Percentiles rank a stretch among this genome's conserved stretches.
These are phyloP conservation scores for Gossypium aridum DNA, from an alignment of 441 rosid species.

Conservation along the genomic window DNA sequence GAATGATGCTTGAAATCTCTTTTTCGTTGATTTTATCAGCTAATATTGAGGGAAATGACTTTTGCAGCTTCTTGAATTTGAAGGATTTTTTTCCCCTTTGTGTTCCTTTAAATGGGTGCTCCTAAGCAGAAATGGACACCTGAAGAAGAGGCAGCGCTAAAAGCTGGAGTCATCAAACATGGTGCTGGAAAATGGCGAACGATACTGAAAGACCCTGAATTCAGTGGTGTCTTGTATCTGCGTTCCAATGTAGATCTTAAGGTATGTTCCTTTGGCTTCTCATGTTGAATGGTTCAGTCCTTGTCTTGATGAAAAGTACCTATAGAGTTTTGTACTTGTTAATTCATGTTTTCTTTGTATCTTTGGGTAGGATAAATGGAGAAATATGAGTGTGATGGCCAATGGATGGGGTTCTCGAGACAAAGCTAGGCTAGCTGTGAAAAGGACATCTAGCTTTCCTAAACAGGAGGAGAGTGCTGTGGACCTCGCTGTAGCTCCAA, in stretches of 20 bases:
- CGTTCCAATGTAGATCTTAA: conserved; percentile 97
- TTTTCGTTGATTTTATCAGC: neutral
- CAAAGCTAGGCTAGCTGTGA: conserved; percentile 62
- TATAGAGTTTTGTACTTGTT: neutral
- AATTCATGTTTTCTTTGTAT: conserved; percentile 3
- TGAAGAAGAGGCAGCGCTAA: conserved; percentile 92
- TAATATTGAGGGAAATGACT: neutral
- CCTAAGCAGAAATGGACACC: conserved; percentile 98
- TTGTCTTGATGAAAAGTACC: neutral
- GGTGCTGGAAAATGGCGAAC: conserved; percentile 99
- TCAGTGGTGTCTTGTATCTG: conserved; percentile 62
- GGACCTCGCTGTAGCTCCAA: conserved; percentile 28
- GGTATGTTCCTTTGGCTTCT: conserved; percentile 29
- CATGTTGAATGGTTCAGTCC: neutral
- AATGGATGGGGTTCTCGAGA: conserved; percentile 92
- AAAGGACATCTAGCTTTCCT: conserved; percentile 41
- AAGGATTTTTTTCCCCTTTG: conserved; percentile 6
- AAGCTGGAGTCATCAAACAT: conserved; percentile 88
- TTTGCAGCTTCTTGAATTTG: conserved; percentile 12
- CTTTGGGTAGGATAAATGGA: conserved; percentile 81
- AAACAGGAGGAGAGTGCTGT: conserved; percentile 25
- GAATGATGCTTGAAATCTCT: neutral
- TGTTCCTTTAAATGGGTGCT: conserved; percentile 64
- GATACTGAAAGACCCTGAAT: conserved; percentile 89
- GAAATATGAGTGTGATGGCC: conserved; percentile 94